Evolutionary conservation across 2,329 filamentous ascomycete species (phyloP), one percentile per base, ranked within the genome.

Genomic region (Iodosphaeria phyllophila): DNA sequence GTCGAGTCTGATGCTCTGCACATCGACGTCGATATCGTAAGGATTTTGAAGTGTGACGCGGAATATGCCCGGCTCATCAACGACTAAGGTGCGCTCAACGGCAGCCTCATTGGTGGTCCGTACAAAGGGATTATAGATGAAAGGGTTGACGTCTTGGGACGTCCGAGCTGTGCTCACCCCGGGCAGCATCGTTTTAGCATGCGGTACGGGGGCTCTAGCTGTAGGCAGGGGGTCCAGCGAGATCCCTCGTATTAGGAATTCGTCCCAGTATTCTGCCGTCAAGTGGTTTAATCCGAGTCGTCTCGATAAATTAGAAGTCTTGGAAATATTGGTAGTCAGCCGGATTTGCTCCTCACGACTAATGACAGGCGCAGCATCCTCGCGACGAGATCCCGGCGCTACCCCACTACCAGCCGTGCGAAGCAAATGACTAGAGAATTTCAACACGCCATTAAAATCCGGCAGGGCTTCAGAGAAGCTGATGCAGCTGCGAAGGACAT

Each of bases 91-190:
- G 29, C 62, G 63, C 30, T 83, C 71, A 8, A 64, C 55, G 2
- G 60, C 56, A 13, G 62, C 60, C 25, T 74, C 60, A 20, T 68
- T 62, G 0, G 60, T 50, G 26, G 62, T 61, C 47, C 83, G 82
- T 12, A 83, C 52, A 40, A 93, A 95, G 1, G 89, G 82, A 40
- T 93, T 93, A 44, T 95, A 92, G 29, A 98, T 78, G 38, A 98
- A 92, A 0, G 89, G 89, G 32, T 89, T 82, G 5, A 69, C 60
- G 30, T 69, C 64, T 35, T 69, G 64, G 4, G 64, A 69, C 9
- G 59, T 54, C 22, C 62, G 53, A 16, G 52, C 54, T 2, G 55
- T 52, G 0, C 52, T 50, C 4, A 54, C 55, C 6, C 60, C 61
- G 0, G 63, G 60, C 9, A 70, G 46, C 10, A 61, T 54, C 28